These are phyloP conservation scores for Phoma herbarum DNA, from an alignment of 2,329 filamentous ascomycete genomes.

Conservation along the genomic window DNA sequence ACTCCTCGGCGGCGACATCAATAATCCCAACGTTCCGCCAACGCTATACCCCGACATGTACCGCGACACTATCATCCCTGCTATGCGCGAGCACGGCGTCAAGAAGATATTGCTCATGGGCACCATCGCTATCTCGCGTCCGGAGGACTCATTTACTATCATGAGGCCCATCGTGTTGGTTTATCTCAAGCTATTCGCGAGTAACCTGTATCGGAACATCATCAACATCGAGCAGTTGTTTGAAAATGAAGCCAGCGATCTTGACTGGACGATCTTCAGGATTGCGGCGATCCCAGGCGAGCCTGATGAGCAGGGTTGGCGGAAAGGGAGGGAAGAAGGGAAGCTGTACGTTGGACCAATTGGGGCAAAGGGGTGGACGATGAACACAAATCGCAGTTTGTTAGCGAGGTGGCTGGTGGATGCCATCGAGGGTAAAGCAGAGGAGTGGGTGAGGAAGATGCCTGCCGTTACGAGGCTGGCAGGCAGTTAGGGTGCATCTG, in stretches of 20 bases:
- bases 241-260: conserved; percentile 3
- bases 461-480: conserved; percentile 16
- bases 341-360: conserved; percentile 7
- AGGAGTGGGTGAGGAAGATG: conserved; percentile 17
- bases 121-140: conserved; percentile 4
- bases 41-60: neutral
- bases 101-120: conserved; percentile 9
- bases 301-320: conserved; percentile 8
- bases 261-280: conserved; percentile 16
- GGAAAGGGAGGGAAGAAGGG: conserved; percentile 10
- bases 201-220: conserved; percentile 1
- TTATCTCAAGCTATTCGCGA: conserved; percentile 5
- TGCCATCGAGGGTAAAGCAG: neutral
- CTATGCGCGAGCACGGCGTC: neutral
- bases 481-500: neutral
- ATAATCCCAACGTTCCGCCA: neutral
- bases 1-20: neutral
- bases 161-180: neutral
- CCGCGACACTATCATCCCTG: neutral
- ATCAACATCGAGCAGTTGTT: neutral
- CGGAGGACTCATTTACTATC: conserved; percentile 1
- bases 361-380: conserved; percentile 12
- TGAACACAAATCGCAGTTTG: conserved; percentile 10
- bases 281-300: conserved; percentile 12
- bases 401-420: conserved; percentile 19